phyloP scores from a whole-genome alignment of 2,329 filamentous ascomycete species.

The Xylariales sp. region DNA sequence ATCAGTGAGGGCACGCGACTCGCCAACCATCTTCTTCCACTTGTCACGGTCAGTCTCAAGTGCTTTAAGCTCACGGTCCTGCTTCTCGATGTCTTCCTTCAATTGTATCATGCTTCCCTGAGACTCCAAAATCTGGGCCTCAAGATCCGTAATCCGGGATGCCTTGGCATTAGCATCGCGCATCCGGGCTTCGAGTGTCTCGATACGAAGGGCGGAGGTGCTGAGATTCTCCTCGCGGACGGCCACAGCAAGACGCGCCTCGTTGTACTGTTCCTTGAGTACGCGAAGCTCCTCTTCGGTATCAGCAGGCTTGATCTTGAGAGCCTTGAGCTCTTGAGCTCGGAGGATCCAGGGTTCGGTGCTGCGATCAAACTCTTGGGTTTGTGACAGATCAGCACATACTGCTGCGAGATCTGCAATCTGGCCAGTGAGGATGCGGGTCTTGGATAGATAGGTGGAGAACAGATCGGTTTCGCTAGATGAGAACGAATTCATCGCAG shows the following conservation, averaged over 20 bases:
- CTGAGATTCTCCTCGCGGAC: slow-evolving; percentile 79
- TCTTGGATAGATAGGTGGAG: slow-evolving; percentile 60
- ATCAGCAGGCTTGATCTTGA: slow-evolving; percentile 75
- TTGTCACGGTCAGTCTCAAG: slow-evolving; percentile 64
- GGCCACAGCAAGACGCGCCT: slow-evolving; percentile 67
- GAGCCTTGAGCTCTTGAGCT: slow-evolving; percentile 75
- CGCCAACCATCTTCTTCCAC: slow-evolving; percentile 67
- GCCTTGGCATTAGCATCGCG: slow-evolving; percentile 77
- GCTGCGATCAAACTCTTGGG: slow-evolving; percentile 73
- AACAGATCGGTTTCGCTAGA: slow-evolving; percentile 65
- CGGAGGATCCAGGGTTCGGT: slow-evolving; percentile 80
- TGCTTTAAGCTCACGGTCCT: slow-evolving; percentile 61
- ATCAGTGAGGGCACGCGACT: slow-evolving; percentile 52
- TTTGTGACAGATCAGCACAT: slow-evolving; percentile 65
- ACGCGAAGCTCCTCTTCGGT: slow-evolving; percentile 80
- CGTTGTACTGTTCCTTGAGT: slow-evolving; percentile 74
- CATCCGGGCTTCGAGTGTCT: slow-evolving; percentile 85
- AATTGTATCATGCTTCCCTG: slow-evolving; percentile 47
- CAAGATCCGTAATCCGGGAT: slow-evolving; percentile 61
- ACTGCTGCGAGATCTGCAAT: slow-evolving; percentile 69
- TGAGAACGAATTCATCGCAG: slow-evolving; percentile 46
- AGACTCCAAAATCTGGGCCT: slow-evolving; percentile 52
- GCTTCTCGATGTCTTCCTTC: slow-evolving; percentile 61
- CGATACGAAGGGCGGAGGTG: slow-evolving; percentile 86
- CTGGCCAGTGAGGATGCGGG: slow-evolving; percentile 59